Evolutionary conservation across 2,329 filamentous ascomycete genomes (phyloP).

Genomic region (Penicillium crustosum): DNA sequence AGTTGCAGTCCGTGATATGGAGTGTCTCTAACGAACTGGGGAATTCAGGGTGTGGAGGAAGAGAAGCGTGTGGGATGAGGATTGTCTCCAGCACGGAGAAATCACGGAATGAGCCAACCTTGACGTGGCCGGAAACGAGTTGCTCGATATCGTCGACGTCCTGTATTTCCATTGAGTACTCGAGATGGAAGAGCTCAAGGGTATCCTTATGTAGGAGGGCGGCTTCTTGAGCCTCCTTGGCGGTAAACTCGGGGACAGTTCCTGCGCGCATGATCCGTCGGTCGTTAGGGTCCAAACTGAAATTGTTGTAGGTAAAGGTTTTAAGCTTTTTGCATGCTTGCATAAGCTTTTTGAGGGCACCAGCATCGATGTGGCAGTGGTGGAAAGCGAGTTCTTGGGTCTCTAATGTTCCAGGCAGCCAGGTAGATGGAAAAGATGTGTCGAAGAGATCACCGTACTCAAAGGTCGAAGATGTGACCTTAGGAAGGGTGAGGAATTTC

Average conservation of each 20-base stretch:
- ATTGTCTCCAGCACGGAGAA: constrained; percentile 22
- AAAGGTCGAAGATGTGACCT: constrained; percentile 6
- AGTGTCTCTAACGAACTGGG: constrained; percentile 17
- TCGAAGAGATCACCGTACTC: constrained; percentile 18
- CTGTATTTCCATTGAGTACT: constrained; percentile 7
- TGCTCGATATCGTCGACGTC: constrained; percentile 4
- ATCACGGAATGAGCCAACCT: constrained; percentile 22
- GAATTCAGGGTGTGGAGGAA: constrained; percentile 25
- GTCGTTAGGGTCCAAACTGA: not conserved
- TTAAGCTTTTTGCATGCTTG: constrained; percentile 9
- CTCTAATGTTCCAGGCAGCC: not conserved
- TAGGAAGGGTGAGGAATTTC: constrained; percentile 13
- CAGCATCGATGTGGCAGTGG: constrained; percentile 2
- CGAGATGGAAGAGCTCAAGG: constrained; percentile 17
- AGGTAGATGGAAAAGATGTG: constrained; percentile 9
- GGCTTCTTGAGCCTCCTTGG: constrained; percentile 15
- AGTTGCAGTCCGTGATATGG: constrained; percentile 24
- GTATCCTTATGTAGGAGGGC: constrained; percentile 23
- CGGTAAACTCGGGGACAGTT: constrained; percentile 14
- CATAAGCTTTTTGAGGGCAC: not conserved
- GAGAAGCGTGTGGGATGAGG: constrained; percentile 18
- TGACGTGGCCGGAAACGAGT: constrained; percentile 4
- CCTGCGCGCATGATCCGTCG: not conserved
- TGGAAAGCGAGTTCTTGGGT: not conserved
- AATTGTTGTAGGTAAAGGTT: constrained; percentile 16